phyloP scores from a whole-genome alignment of 352 stramenopile genomes.

The Phytophthora foliorum region DNA sequence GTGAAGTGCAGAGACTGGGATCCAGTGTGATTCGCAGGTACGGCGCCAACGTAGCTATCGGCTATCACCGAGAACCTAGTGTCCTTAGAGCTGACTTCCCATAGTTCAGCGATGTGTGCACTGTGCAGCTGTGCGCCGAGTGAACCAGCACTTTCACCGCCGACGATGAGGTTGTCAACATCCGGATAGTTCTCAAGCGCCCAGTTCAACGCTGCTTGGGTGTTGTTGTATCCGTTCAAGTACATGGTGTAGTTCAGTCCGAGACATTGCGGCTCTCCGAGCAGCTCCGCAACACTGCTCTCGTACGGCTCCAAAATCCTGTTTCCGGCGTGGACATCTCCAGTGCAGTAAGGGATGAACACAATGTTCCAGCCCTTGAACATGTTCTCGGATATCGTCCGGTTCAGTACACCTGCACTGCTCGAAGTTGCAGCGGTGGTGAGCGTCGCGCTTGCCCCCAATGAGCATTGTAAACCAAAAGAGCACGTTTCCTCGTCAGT shows the following conservation, averaged over 20 bases:
- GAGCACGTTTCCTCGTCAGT: slow-evolving; percentile 64
- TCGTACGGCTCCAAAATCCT: slow-evolving; percentile 26
- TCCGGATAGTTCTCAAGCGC: slow-evolving; percentile 65
- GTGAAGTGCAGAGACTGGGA: slow-evolving; percentile 42
- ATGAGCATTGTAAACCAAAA: slow-evolving; percentile 62
- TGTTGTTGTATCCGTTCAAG: slow-evolving; percentile 75
- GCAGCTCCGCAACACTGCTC: slow-evolving; percentile 41
- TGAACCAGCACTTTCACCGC: slow-evolving; percentile 60
- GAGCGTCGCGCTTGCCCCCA: slow-evolving; percentile 49
- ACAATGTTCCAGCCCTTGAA: slow-evolving; percentile 84
- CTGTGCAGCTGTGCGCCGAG: slow-evolving; percentile 58
- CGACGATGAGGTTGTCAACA: slow-evolving; percentile 58
- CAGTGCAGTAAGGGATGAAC: slow-evolving; percentile 78
- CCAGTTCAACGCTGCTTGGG: slow-evolving; percentile 66
- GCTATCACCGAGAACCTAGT: slow-evolving; percentile 53
- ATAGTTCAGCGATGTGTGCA: slow-evolving; percentile 56
- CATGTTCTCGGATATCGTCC: slow-evolving; percentile 56
- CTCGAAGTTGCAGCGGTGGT: slow-evolving; percentile 43
- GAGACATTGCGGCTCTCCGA: slow-evolving; percentile 47
- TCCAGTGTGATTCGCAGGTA: slow-evolving; percentile 45
- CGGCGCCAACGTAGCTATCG: slow-evolving; percentile 66
- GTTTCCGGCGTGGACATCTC: slow-evolving; percentile 72
- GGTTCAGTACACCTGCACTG: slow-evolving; percentile 60
- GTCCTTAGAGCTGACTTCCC: slow-evolving; percentile 52
- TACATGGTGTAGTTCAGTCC: slow-evolving; percentile 52